Conservation (phyloP, 2,329 filamentous ascomycete species). For the Septoria linicola region DNA sequence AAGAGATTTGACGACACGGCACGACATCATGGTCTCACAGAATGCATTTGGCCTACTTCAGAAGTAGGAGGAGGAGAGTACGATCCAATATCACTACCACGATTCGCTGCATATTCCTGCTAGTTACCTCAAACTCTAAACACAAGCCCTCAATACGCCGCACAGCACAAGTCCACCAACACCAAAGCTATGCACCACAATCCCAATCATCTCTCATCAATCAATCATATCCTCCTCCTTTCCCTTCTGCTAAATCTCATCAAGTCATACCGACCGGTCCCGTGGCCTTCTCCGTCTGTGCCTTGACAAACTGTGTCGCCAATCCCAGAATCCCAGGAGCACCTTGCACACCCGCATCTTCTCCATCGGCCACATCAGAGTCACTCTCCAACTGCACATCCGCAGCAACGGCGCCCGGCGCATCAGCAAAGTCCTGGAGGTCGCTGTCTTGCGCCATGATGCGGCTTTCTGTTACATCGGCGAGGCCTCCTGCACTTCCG, state of each 20-base stretch:
- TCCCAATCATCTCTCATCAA: not conserved
- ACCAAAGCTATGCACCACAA: not conserved
- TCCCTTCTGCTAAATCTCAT: not conserved
- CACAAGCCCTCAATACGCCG: no score
- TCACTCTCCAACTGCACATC: conserved; percentile 36
- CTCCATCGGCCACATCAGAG: conserved; percentile 45
- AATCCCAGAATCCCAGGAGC: conserved; percentile 61
- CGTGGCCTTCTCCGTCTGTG: conserved; percentile 51
- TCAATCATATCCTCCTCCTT: not conserved
- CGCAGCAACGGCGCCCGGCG: conserved; percentile 32
- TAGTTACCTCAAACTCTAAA: not conserved
- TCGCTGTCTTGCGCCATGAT: conserved; percentile 57
- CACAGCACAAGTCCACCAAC: not conserved
- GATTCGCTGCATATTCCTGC: no score
- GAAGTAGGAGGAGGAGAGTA: no score
- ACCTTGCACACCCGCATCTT: conserved; percentile 44
- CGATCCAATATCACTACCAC: no score
- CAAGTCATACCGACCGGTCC: conserved; percentile 23
- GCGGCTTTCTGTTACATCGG: conserved; percentile 43
- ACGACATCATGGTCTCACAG: no score
- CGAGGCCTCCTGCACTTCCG: conserved; percentile 2
- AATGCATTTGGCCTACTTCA: no score
- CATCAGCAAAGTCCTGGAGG: conserved; percentile 52
- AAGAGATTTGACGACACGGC: not conserved
- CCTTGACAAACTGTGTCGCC: conserved; percentile 66